Percentiles rank a stretch among this genome's conserved stretches.
phyloP scores from a whole-genome alignment of 768 basidiomycete species.

The Scleroderma bovista region DNA sequence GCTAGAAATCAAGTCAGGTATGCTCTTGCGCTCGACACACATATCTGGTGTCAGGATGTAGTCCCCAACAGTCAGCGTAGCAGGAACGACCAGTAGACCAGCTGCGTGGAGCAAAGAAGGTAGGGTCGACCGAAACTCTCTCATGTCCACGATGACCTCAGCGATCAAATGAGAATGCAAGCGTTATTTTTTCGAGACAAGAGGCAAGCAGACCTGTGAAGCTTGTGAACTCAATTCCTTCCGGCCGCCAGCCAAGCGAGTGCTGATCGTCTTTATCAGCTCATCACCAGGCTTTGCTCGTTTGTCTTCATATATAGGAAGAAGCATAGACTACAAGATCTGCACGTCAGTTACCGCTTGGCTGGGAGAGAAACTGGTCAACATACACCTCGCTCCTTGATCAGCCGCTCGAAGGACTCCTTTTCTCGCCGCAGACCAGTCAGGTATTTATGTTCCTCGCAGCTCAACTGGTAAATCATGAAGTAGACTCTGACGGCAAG shows the following conservation, averaged over 20 bases:
- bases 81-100: constrained; percentile 75
- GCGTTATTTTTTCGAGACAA: not conserved
- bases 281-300: constrained; percentile 44
- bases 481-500: constrained; percentile 88
- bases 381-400: constrained; percentile 86
- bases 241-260: constrained; percentile 82
- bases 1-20: constrained; percentile 87
- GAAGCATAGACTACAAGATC: constrained; percentile 75
- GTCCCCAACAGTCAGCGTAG: constrained; percentile 91
- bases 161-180: not conserved
- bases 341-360: not conserved
- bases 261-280: constrained; percentile 74
- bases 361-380: not conserved
- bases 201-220: constrained; percentile 42
- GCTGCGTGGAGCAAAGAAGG: constrained; percentile 88
- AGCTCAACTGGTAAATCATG: constrained; percentile 89
- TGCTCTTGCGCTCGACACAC: constrained; percentile 92
- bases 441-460: constrained; percentile 94
- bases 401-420: constrained; percentile 87
- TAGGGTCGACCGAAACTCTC: constrained; percentile 91
- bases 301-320: constrained; percentile 70
- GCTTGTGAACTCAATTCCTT: constrained; percentile 61
- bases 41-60: constrained; percentile 95
- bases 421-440: constrained; percentile 87
- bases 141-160: constrained; percentile 93